Base-by-base conservation (phyloP, 1,284 basidiomycete genomes). In the Polyporus tsugae region DNA sequence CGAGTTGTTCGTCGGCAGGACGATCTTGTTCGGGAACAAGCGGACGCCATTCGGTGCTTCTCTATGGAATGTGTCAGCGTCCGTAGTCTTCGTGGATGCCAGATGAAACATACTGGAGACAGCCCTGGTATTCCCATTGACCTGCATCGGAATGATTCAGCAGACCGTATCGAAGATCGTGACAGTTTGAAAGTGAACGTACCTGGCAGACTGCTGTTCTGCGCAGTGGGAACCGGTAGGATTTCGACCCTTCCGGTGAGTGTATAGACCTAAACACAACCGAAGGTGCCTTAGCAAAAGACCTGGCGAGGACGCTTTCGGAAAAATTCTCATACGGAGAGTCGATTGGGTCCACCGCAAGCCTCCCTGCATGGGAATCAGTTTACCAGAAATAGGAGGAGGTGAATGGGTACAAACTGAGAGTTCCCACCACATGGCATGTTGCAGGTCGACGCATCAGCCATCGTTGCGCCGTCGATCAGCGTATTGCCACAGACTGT, bases 271-370 rank as follows among this genome's bases (percentile, higher is more conserved):
- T 79, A 46, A 55, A 60, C 36, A 4, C 17, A 57, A 17, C 7
- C 11, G 46, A 36, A 49, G 22, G 53, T 61, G 46, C 41, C 38
- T 64, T 22, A 67, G 69, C 60, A 60, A 7, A 38, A 46, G 39
- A 57, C 59, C 63, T 29, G 1, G 53, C 38, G 35, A 62, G 63
- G 70, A 65, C 36, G 66, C 58, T 69, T 63, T 53, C 53, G 46
- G 38, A 25, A 53, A 17, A 33, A 60, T 35, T 35, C 19, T 57
- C 75, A 60, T 64, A 80, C 86, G 0, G 90, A 92, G 57, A 94
- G 76, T n/a, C 87, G 85, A 74, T 89, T 89, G 1, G 88, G 85
- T 11, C 87, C 91, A 73, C 92, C 92, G 71, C 92, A 93, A 53
- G 87, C 86, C 78, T 92, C 84, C 33, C 89, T 92, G 72, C 59